Conservation (phyloP, 179 eudicot genomes). For the Camellia oleifera region DNA sequence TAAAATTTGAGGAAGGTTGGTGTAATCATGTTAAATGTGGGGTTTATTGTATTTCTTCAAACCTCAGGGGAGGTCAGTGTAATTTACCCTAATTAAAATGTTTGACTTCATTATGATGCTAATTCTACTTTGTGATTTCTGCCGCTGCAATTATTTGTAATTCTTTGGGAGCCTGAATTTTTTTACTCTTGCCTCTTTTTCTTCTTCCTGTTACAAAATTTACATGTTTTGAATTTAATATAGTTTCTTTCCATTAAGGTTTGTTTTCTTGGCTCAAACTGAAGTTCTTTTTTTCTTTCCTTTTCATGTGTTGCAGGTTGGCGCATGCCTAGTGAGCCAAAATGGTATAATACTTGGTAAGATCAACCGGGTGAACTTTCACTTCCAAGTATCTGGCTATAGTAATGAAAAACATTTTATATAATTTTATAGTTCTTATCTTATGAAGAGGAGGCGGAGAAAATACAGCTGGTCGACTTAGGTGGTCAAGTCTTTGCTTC, state of each 20-base stretch:
- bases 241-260: not conserved
- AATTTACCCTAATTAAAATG: too few relatives aligned
- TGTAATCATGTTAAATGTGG: too few relatives aligned
- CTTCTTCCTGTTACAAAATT: too few relatives aligned
- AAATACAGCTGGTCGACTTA: not conserved
- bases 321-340: conserved; percentile 93
- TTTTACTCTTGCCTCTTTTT: not conserved
- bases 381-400: not conserved
- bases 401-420: not conserved
- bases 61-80: not conserved
- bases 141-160: not conserved
- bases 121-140: not conserved
- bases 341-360: conserved; percentile 85
- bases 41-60: not conserved
- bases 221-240: not conserved
- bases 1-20: too few relatives aligned
- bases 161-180: not conserved
- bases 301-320: conserved; percentile 49
- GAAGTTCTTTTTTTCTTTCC: not conserved
- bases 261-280: not conserved
- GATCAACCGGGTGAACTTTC: conserved; percentile 14
- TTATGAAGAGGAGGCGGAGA: not conserved
- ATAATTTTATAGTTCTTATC: not conserved
- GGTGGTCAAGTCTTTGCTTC: not conserved
- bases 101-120: not conserved